Evolutionary conservation across 768 basidiomycete species (phyloP), one percentile per base, ranked within the genome.

Genomic region (Phanerochaete carnosa): DNA sequence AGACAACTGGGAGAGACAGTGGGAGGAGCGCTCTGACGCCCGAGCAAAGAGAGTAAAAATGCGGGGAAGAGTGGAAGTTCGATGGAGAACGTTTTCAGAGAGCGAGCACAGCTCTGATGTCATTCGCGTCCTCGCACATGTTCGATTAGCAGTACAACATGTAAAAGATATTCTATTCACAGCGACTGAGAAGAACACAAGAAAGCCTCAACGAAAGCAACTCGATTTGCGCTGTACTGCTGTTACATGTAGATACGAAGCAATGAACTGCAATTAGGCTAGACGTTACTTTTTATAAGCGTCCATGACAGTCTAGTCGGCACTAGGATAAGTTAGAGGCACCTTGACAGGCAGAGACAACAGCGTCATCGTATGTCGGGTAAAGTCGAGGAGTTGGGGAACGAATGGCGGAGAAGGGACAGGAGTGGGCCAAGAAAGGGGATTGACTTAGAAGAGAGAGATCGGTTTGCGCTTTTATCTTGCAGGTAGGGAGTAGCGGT

Each of bases 201-300:
- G 37, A 58, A 58, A 50, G 57, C 57, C 47, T 49, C 45, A 28
- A 62, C 62, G 57, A 62, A 62, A 62, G 62, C 62, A 62, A 58
- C 35, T 62, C 51, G 55, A 53, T 53, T 60, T 60, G 59, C 50
- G 53, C 51, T 59, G 58, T 58, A 62, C 47, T 55, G 62, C 62
- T 62, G 62, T 59, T 62, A 62, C 62, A 62, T 51, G 43, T 63
- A 63, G 62, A 63, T 63, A 63, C 59, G 62, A 51, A 62, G 60
- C 60, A 57, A 62, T 29, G 56, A 55, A 67, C 64, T 67, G 62
- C 67, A 33, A 62, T 69, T 71, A 69, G 64, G 64, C 65, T 60
- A 67, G 66, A 69, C 61, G 66, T 68, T 71, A 71, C 70, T 71
- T 69, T 69, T 71, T 43, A 43, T 12, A 45, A 69, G 66, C 68